These are phyloP conservation scores for Telfairia occidentalis DNA, from an alignment of 331 rosid genomes.

Conservation along the genomic window DNA sequence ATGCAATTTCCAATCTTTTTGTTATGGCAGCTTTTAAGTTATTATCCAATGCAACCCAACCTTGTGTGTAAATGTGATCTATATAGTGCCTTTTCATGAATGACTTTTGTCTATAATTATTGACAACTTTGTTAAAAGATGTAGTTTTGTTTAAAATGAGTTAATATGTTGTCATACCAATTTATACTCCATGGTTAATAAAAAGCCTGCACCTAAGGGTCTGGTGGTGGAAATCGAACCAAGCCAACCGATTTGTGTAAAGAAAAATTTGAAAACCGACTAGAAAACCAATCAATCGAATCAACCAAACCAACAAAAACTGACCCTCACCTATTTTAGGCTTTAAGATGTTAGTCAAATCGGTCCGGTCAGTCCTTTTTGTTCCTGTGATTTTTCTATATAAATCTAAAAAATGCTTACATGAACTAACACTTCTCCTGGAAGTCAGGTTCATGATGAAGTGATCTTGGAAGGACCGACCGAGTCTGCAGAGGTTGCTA, in stretches of 20 bases:
- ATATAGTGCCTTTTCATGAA: no score
- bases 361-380: background rate
- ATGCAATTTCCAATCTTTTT: no score
- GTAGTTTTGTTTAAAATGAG: background rate
- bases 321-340: background rate
- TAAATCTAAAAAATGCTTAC: background rate
- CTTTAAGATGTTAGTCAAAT: background rate
- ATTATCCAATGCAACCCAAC: background rate
- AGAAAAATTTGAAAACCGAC: background rate
- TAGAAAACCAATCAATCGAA: background rate
- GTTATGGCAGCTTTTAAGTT: no score
- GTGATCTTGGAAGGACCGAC: slow-evolving; percentile 87
- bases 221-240: background rate
- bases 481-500: slow-evolving; percentile 60
- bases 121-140: background rate
- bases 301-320: background rate
- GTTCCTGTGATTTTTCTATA: background rate
- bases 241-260: background rate
- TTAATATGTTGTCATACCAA: background rate
- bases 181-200: background rate
- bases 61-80: background rate
- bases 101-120: no score
- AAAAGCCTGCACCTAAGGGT: background rate
- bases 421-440: slow-evolving; percentile 3
- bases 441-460: slow-evolving; percentile 75